Evolutionary conservation across 495 filamentous ascomycete species (phyloP), one percentile per base, ranked within the genome.

Genomic region (Physcia stellaris): DNA sequence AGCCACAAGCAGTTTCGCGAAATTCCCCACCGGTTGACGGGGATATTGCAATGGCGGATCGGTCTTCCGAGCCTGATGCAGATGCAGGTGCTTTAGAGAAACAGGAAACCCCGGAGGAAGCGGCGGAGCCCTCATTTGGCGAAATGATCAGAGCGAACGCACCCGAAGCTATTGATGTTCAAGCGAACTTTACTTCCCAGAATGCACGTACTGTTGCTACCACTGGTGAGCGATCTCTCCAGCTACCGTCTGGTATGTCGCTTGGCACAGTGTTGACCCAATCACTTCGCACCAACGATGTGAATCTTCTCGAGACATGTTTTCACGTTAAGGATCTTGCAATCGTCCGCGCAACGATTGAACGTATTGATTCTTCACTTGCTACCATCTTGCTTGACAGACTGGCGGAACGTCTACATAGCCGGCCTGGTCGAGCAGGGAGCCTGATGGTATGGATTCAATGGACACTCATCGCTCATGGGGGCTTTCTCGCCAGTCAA

Each of bases 371-470:
- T 46, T 92, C 90, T 9, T 68, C 75, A 1, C 73, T 93, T 26
- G 87, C 86, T 4, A 72, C 75, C 11, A 70, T 59, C 10, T 68
- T 98, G 19, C 71, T 96, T 33, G 74, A 80, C 52, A 82, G 79
- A 49, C 71, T 98, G 23, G 83, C 90, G 10, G 81, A 92, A 51
- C 75, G 86, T 46, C 73, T 98, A 55, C 79, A 93, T 49, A 73
- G 80, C 43, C 72, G 83, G 16, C 90, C 90, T 4, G 90, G 87
- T 18, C 75, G 90, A 37, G 86, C 90, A 12, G 84, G 85, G 21
- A 80, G 74, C 45, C 73, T 98, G n/a, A 87, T 94, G 66, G 72
- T 80, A 12, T 98, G 90, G 90, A 79, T 95, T 31, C 85, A 95
- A 59, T 93, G 86, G 84, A 88, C 83, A 1, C 68, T 94, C n/a